Percentiles rank a stretch among this genome's conserved stretches.
Conservation (phyloP, 2,329 filamentous ascomycete genomes). For the Aspergillus sp. region DNA sequence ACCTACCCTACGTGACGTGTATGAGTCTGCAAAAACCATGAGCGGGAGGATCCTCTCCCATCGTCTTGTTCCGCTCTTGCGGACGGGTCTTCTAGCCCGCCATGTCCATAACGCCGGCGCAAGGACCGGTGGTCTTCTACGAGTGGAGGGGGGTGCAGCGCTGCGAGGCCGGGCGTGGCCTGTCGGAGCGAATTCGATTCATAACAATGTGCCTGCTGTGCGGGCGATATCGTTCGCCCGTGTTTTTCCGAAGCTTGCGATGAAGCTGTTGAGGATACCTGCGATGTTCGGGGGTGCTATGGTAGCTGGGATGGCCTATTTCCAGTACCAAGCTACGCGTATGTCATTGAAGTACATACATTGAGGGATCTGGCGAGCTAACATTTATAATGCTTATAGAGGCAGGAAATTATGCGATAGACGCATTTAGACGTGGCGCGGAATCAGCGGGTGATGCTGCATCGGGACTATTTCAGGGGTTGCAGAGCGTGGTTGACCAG, state of each 20-base stretch:
- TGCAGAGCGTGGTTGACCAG: conserved; percentile 74
- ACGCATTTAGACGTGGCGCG: conserved; percentile 71
- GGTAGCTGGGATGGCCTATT: conserved; percentile 82
- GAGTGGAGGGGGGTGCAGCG: conserved; percentile 63
- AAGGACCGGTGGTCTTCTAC: conserved; percentile 67
- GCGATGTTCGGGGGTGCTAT: conserved; percentile 89
- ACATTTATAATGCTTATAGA: conserved; percentile 44
- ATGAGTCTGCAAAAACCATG: conserved; percentile 53
- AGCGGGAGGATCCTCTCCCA: conserved; percentile 74
- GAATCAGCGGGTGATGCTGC: conserved; percentile 71
- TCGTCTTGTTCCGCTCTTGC: conserved; percentile 66
- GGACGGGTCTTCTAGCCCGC: conserved; percentile 60
- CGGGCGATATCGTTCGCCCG: conserved; percentile 67
- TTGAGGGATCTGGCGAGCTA: conserved; percentile 1
- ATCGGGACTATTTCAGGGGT: conserved; percentile 67
- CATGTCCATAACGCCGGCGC: conserved; percentile 62
- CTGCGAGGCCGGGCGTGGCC: conserved; percentile 70
- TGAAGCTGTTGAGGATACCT: conserved; percentile 84
- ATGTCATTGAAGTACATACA: conserved; percentile 39
- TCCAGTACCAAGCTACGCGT: conserved; percentile 95
- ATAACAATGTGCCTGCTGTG: conserved; percentile 74
- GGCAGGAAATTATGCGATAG: conserved; percentile 74
- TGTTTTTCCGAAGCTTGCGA: conserved; percentile 77
- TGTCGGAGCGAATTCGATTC: conserved; percentile 74
- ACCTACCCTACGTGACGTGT: conserved; percentile 21